A percentile compares a stretch with the other conserved stretches of the same genome.
phyloP scores from a whole-genome alignment of 257 asterid species.

The Capsicum rhomboideum region DNA sequence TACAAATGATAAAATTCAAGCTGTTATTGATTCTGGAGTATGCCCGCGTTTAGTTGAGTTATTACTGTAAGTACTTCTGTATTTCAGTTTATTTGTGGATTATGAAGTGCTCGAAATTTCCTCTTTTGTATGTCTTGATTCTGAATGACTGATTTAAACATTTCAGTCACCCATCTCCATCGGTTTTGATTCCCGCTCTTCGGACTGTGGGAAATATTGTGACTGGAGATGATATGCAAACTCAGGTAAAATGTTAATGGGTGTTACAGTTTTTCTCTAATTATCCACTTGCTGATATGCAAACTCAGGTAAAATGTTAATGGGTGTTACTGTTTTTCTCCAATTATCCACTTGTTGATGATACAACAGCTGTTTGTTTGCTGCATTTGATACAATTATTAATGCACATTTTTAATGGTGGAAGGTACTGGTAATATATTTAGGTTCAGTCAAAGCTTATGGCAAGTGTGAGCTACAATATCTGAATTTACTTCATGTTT shows the following conservation, averaged over 20 bases:
- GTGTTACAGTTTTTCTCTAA: not conserved
- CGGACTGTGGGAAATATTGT: conserved; percentile 9
- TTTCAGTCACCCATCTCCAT: conserved; percentile 8
- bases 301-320: conserved; percentile 1
- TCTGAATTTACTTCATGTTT: not conserved
- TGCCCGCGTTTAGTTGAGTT: conserved; percentile 74
- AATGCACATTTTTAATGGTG: not conserved
- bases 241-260: not conserved
- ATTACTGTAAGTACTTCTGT: conserved; percentile 47
- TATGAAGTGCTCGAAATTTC: not conserved
- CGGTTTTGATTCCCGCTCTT: conserved; percentile 5
- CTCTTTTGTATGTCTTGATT: not conserved
- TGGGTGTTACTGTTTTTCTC: not conserved
- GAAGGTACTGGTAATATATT: not conserved
- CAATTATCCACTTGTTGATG: not conserved
- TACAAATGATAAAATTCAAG: conserved; percentile 31
- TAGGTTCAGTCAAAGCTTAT: not conserved
- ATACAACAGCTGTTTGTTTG: not conserved
- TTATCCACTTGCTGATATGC: not conserved
- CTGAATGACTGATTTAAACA: not conserved
- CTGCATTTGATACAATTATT: not conserved
- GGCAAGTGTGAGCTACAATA: not conserved
- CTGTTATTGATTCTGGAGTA: conserved; percentile 83
- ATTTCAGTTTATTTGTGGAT: not conserved
- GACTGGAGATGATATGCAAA: conserved; percentile 7